These are phyloP conservation scores for Choanephora cucurbitarum DNA, from an alignment of 371 early-diverging fungal species.

Conservation along the genomic window DNA sequence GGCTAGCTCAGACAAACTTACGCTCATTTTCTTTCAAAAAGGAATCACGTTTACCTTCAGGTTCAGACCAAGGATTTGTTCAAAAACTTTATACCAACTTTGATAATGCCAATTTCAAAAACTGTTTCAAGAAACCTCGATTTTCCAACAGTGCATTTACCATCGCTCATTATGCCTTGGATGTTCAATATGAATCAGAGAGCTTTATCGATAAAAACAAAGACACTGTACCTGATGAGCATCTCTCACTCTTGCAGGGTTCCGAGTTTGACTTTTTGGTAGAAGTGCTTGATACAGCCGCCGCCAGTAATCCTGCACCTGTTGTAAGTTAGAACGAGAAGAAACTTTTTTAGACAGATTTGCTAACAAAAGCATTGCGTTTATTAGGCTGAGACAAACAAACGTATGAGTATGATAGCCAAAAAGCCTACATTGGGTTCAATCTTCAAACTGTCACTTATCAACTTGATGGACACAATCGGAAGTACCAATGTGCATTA, in stretches of 20 bases:
- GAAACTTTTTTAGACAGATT: too few species aligned
- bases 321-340: conserved; percentile 20
- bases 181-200: conserved; percentile 88
- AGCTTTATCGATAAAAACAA: conserved; percentile 99
- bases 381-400: conserved; percentile 40
- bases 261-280: conserved; percentile 75
- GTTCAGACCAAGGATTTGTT: conserved; percentile 80
- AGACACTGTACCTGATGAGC: conserved; percentile 96
- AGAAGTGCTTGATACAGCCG: conserved; percentile 65
- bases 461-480: conserved; percentile 92
- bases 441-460: conserved; percentile 83
- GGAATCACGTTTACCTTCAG: conserved; percentile 90
- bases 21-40: too few species aligned
- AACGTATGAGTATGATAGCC: conserved; percentile 61
- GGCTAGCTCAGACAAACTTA: too few species aligned
- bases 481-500: conserved; percentile 93
- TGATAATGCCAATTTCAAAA: conserved; percentile 64
- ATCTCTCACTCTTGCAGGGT: conserved; percentile 70
- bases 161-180: conserved; percentile 90
- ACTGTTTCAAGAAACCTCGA: conserved; percentile 91
- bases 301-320: conserved; percentile 43
- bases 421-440: conserved; percentile 88
- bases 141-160: conserved; percentile 84
- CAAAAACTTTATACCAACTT: conserved; percentile 85
- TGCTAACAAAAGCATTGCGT: neutral